Conservation (phyloP, 371 early-diverging fungal genomes). For the Mortierella sp. region DNA sequence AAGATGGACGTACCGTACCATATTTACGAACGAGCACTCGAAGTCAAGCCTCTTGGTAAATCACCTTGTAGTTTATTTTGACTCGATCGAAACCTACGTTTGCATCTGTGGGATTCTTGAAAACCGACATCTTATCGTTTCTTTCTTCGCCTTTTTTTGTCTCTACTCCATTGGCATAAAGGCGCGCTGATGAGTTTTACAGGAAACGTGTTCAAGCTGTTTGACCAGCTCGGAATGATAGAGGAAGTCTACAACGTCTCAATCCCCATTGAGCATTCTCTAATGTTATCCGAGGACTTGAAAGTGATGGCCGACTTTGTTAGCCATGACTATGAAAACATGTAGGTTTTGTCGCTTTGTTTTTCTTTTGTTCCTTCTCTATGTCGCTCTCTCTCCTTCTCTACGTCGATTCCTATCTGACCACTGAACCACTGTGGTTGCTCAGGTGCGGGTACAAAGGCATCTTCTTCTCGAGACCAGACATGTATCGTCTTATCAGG, state of each 20-base stretch:
- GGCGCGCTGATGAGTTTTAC: conserved; percentile 7
- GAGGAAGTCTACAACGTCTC: conserved; percentile 5
- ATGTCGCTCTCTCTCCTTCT: background rate
- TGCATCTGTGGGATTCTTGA: no score
- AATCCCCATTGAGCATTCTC: background rate
- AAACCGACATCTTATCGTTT: background rate
- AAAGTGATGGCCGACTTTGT: background rate
- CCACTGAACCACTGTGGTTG: no score
- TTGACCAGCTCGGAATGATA: conserved; percentile 14
- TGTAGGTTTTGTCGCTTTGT: background rate
- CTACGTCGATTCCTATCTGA: no score
- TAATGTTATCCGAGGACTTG: background rate
- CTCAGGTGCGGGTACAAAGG: background rate
- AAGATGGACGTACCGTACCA: conserved; percentile 10
- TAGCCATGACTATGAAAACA: background rate
- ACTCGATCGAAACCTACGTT: background rate
- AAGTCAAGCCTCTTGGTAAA: conserved; percentile 18
- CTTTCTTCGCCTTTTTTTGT: background rate
- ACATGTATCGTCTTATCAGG: background rate
- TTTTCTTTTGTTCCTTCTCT: background rate
- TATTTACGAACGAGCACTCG: conserved; percentile 1
- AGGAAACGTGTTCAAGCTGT: conserved; percentile 1
- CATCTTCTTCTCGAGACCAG: background rate
- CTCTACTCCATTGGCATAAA: no score
- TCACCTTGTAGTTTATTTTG: background rate